A percentile compares a stretch with the other conserved stretches of the same genome.
phyloP scores from a whole-genome alignment of 805 yeast species.

The Kuraishia ogatae region DNA sequence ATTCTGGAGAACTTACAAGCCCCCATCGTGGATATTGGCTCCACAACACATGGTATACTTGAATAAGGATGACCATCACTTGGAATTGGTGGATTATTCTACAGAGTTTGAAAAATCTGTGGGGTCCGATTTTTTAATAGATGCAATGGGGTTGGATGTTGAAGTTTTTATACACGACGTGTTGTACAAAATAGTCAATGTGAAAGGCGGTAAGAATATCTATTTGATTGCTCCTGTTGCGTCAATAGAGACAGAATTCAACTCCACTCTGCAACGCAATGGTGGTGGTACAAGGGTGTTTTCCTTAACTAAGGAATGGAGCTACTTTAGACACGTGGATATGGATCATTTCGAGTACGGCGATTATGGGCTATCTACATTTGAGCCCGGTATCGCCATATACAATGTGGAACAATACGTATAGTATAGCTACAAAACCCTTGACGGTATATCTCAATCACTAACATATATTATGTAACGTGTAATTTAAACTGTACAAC shows the following conservation, averaged over 20 bases:
- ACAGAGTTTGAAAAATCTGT: not conserved
- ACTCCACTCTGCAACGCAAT: not conserved
- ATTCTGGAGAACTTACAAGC: slow-evolving; percentile 94
- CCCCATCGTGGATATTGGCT: slow-evolving; percentile 73
- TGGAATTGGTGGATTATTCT: slow-evolving; percentile 9
- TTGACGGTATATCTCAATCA: no score
- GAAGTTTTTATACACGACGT: slow-evolving; percentile 13
- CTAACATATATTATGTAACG: not conserved
- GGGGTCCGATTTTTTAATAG: slow-evolving; percentile 24
- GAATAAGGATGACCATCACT: slow-evolving; percentile 16
- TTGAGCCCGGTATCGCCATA: slow-evolving; percentile 58
- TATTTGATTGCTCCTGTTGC: slow-evolving; percentile 20
- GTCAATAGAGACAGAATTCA: slow-evolving; percentile 8
- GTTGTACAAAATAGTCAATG: slow-evolving; percentile 2
- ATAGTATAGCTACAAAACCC: not conserved
- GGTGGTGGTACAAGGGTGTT: slow-evolving; percentile 2
- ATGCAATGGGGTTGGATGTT: slow-evolving; percentile 36
- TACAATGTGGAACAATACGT: slow-evolving; percentile 22
- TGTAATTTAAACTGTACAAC: not conserved
- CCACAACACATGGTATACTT: slow-evolving; percentile 4
- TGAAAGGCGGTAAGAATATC: not conserved
- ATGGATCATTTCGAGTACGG: slow-evolving; percentile 63
- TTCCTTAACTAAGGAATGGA: slow-evolving; percentile 19
- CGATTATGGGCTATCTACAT: slow-evolving; percentile 28
- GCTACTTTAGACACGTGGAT: slow-evolving; percentile 46